Evolutionary conservation across 208 protist genomes (phyloP).

Genomic region (Leptomonas seymouri): DNA sequence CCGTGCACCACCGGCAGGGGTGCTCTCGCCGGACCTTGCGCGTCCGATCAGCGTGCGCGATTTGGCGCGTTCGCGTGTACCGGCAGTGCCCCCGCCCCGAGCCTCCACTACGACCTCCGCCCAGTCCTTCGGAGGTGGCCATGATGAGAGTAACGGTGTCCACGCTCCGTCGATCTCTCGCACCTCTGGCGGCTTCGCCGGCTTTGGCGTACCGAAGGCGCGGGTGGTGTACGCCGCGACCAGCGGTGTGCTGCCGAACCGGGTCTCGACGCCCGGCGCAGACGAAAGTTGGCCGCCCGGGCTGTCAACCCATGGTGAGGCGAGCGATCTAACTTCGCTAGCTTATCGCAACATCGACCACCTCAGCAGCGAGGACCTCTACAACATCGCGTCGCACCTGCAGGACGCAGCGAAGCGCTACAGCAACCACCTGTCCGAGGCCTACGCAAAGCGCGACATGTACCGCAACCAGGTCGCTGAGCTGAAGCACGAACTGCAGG

Average conservation of each 20-base stretch:
- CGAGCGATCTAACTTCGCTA: conserved; percentile 34
- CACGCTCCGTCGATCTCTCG: not conserved
- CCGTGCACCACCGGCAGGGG: not conserved
- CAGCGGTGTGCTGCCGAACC: conserved; percentile 18
- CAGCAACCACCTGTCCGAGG: conserved; percentile 38
- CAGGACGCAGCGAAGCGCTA: conserved; percentile 45
- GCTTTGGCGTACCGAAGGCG: conserved; percentile 23
- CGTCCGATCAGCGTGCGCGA: conserved; percentile 60
- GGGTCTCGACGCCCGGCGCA: not conserved
- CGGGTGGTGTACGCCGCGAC: conserved; percentile 36
- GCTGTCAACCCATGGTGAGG: conserved; percentile 2
- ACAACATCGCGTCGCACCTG: conserved; percentile 53
- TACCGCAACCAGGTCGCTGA: conserved; percentile 63
- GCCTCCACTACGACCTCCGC: not conserved
- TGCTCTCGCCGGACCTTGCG: conserved; percentile 36
- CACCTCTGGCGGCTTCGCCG: conserved; percentile 14
- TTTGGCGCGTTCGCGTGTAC: conserved; percentile 26
- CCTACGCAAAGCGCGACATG: conserved; percentile 56
- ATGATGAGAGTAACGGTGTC: not conserved
- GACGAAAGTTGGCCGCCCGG: not conserved
- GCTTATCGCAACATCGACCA: conserved; percentile 33
- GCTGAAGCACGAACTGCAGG: conserved; percentile 57
- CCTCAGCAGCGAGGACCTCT: conserved; percentile 52
- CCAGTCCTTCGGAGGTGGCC: not conserved
- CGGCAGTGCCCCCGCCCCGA: conserved; percentile 5